Base-by-base conservation (phyloP, 257 asterid genomes). In the Cordia subcordata region DNA sequence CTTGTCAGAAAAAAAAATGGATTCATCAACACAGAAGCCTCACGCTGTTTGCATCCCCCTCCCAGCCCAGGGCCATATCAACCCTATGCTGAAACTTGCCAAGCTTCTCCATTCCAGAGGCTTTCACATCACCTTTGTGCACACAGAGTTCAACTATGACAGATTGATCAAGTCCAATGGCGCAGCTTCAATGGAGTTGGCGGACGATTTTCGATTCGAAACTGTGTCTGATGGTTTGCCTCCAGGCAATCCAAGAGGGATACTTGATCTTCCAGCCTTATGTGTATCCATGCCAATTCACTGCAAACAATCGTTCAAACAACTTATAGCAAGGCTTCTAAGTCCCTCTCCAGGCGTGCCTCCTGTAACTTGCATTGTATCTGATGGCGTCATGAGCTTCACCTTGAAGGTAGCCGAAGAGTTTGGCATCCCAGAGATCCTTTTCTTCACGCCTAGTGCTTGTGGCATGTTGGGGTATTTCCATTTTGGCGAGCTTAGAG, bases 51-150 rank as follows among this genome's bases (percentile, higher is more conserved):
- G 72, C 13, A 38, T 72, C 2, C 71, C 76, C 20, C 64, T 71
- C 18, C 76, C 76, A 4, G 72, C 77, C 20, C 76, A 65, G 53
- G 76, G 76, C 62, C 71, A 71, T 47, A 65, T 71, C 0, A 71
- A 71, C 13, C 72, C 72, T 5, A 72, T 72, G 69, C 58, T 66
- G 5, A 72, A 66, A 51, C 65, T 72, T 11, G 77, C 77, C 11
- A 56, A 72, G 38, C 72, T 66, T 23, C 72, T 72, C 27, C 63
- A 66, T 5, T 49, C 53, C 4, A 32, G 12, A 19, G 68, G 68
- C 20, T 71, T 65, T 33, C 45, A 60, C 17, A 45, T 71, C 53
- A 71, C 77, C n/a, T 71, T 70, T 32, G 67, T 70, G 18, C 71
- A 64, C 59, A 70, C 76, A 45, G 71, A 53, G 15, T 64, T 59